Base-by-base conservation (phyloP, 2,329 filamentous ascomycete species). In the Sporothrix phasma region DNA sequence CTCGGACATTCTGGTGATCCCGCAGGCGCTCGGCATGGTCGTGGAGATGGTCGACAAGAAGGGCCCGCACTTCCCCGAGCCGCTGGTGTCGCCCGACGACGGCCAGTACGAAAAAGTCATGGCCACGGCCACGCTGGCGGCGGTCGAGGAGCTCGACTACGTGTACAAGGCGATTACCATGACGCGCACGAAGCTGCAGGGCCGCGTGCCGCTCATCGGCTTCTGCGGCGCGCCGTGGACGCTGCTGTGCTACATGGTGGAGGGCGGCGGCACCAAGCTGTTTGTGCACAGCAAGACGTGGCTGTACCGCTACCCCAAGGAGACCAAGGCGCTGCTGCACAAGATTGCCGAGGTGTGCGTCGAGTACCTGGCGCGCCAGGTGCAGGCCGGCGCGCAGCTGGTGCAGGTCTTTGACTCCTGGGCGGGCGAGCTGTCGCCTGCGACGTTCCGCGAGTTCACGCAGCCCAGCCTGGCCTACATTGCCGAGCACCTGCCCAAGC, bases 151-250 rank as follows among this genome's bases (percentile, higher is more conserved):
- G 75, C 79, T 99, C 67, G 88, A 89, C 72, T 99, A 99, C 74
- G 94, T 99, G 13, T 99, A 97, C 81, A 87, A 92, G 72, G 94
- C 93, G 19, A 95, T 99, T 68, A 95, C 92, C 0, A 75, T 97
- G 72, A 97, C 94, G 29, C 83, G 94, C 69, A 83, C 90, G 74
- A 97, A 96, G 80, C 78, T 99, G 61, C 82, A 87, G 56, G 94
- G 94, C 0, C 83, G 92, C 53, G 94, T 99, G 37, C 94, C 94
- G 5, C 78, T 99, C 68, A 95, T 96, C 73, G 94, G 94, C 41
- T 99, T 99, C 79, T 97, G 92, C 71, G 94, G 94, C 63, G 92
- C 94, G 7, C 94, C 94, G 0, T 99, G 94, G 91, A 99, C 94
- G 2, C 77, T 99, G 66, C 83, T 99, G 72, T 96, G 93, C 79